phyloP scores from a whole-genome alignment of 805 yeast genomes.

The Saccharomycopsis selenospora region DNA sequence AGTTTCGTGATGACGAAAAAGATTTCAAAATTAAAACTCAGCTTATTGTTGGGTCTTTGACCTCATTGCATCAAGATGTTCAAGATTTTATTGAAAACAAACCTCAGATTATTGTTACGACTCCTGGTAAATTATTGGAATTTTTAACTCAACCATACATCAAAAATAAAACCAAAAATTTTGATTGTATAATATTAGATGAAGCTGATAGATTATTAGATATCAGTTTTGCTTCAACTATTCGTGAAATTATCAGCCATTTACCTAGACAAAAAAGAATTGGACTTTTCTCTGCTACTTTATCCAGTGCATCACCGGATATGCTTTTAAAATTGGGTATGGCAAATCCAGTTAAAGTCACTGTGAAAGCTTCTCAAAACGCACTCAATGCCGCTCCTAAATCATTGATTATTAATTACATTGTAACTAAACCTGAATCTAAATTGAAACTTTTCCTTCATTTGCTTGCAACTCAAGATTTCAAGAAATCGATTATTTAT shows the following conservation, averaged over 20 bases:
- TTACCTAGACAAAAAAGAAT: constrained; percentile 90
- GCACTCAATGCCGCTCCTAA: constrained; percentile 46
- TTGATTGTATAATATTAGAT: constrained; percentile 75
- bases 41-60: constrained; percentile 55
- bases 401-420: constrained; percentile 54
- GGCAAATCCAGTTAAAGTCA: constrained; percentile 84
- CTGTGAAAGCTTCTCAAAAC: constrained; percentile 50
- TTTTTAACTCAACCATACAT: constrained; percentile 50
- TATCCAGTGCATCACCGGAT: constrained; percentile 69
- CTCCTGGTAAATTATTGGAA: constrained; percentile 86
- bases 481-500: constrained; percentile 79
- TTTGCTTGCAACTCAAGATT: constrained; percentile 46
- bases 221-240: constrained; percentile 61
- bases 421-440: constrained; percentile 47
- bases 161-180: constrained; percentile 40
- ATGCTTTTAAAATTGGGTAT: constrained; percentile 76
- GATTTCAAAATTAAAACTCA: constrained; percentile 43
- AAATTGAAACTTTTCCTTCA: constrained; percentile 57
- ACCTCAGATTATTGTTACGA: constrained; percentile 80
- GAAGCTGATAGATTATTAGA: constrained; percentile 91
- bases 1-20: constrained; percentile 42
- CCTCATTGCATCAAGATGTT: constrained; percentile 63
- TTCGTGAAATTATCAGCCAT: constrained; percentile 54
- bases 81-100: constrained; percentile 42
- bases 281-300: constrained; percentile 91